Conservation (phyloP, 2,329 filamentous ascomycete species). For the Fusarium nanum region DNA sequence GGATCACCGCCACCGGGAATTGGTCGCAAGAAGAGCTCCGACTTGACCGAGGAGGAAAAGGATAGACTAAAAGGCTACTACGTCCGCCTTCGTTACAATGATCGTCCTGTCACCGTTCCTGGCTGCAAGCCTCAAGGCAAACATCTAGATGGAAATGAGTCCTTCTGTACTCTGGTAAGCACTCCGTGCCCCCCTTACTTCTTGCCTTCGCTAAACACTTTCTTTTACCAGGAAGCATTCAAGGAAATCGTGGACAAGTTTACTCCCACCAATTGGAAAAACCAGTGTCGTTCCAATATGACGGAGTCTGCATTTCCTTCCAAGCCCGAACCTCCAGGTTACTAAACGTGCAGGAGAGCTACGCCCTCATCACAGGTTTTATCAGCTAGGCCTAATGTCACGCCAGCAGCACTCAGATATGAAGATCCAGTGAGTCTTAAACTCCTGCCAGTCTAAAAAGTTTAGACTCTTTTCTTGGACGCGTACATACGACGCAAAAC, state of each 20-base stretch:
- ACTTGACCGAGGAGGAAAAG: slow-evolving; percentile 69
- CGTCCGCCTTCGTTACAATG: slow-evolving; percentile 92
- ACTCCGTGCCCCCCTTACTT: background rate
- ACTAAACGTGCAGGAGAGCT: slow-evolving; percentile 29
- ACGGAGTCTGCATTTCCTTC: slow-evolving; percentile 58
- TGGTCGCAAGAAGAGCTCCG: slow-evolving; percentile 67
- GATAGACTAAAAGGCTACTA: slow-evolving; percentile 78
- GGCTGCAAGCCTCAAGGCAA: slow-evolving; percentile 82
- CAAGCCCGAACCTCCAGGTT: slow-evolving; percentile 65
- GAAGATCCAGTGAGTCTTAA: background rate
- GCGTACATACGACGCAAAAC: background rate
- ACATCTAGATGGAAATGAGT: slow-evolving; percentile 86
- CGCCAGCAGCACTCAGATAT: background rate
- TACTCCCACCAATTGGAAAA: slow-evolving; percentile 82
- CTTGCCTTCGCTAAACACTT: slow-evolving; percentile 17
- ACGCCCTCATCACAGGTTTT: background rate
- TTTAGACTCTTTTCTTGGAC: background rate
- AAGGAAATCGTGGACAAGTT: slow-evolving; percentile 92
- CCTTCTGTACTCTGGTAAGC: slow-evolving; percentile 87
- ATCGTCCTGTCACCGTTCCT: slow-evolving; percentile 81
- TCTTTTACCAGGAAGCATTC: slow-evolving; percentile 78
- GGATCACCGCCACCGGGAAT: slow-evolving; percentile 60
- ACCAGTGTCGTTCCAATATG: slow-evolving; percentile 62
- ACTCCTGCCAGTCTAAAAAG: background rate
- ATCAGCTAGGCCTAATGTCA: background rate